A percentile compares a stretch with the other conserved stretches of the same genome.
Conservation (phyloP, 345 rosid genomes). For the Hevea brasiliensis region DNA sequence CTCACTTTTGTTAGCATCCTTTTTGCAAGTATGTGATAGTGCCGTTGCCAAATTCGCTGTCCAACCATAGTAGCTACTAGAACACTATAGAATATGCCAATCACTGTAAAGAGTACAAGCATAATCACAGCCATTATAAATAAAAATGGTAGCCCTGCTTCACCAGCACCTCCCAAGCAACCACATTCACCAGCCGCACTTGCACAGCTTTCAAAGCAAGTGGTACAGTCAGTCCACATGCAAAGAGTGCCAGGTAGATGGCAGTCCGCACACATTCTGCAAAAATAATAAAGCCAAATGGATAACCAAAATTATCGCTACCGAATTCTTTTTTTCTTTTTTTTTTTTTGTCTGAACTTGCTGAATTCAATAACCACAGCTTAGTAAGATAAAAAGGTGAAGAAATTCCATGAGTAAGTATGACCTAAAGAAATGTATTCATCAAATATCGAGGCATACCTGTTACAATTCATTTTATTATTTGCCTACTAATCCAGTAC, state of each 20-base stretch:
- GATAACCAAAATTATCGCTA: background rate
- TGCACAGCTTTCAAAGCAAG: constrained; percentile 95
- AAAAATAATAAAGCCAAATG: constrained; percentile 11
- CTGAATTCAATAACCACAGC: background rate
- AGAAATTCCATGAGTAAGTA: background rate
- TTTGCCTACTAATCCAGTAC: background rate
- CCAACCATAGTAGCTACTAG: constrained; percentile 99
- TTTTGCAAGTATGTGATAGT: constrained; percentile 97
- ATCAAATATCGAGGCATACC: background rate
- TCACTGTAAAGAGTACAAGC: constrained; percentile 86
- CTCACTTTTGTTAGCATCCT: constrained; percentile 97
- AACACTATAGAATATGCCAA: constrained; percentile 94
- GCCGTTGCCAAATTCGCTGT: constrained; percentile 98
- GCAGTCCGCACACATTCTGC: constrained; percentile 97
- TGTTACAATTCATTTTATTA: background rate
- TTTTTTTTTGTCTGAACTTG: too few relatives aligned
- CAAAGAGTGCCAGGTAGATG: constrained; percentile 98
- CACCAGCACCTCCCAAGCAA: constrained; percentile 98
- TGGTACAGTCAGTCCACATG: constrained; percentile 98
- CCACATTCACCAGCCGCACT: constrained; percentile 93
- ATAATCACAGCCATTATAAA: constrained; percentile 80
- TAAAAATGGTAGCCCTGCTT: constrained; percentile 88
- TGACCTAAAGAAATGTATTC: background rate
- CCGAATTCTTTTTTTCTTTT: too few relatives aligned
- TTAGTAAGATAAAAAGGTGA: background rate